Conservation (phyloP, 345 rosid species). For the Eucalyptus globulus region DNA sequence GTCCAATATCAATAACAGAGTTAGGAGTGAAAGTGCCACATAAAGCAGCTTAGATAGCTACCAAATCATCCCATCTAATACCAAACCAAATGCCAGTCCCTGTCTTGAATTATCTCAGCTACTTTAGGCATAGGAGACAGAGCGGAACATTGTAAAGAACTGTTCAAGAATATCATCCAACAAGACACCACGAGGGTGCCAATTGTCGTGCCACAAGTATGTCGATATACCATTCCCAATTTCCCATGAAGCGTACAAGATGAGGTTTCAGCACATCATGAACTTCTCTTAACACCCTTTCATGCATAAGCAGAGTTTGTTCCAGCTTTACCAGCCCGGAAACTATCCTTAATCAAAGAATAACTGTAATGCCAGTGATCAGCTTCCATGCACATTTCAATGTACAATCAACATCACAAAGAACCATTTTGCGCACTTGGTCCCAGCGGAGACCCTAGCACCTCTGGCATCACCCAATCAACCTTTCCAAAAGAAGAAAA, state of each 20-base stretch:
- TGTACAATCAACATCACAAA: neutral
- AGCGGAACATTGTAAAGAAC: neutral
- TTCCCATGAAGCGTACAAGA: neutral
- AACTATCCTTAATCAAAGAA: neutral
- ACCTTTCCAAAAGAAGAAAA: neutral
- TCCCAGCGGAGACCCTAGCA: neutral
- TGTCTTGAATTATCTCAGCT: neutral
- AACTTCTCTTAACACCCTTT: neutral
- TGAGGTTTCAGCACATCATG: neutral
- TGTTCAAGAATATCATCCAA: neutral
- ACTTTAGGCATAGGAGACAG: neutral
- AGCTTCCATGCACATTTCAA: neutral
- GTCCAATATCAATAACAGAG: neutral
- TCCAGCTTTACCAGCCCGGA: neutral
- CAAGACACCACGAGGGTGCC: neutral
- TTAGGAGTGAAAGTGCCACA: neutral
- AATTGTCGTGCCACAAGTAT: neutral
- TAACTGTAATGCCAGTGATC: neutral
- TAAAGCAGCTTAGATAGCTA: neutral
- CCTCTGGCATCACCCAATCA: neutral
- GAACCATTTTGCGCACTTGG: neutral
- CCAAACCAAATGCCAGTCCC: neutral
- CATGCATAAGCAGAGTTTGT: neutral
- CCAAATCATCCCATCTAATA: neutral
- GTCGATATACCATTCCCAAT: neutral